phyloP scores from a whole-genome alignment of 1,284 basidiomycete genomes.

The Irpex rosettiformis region DNA sequence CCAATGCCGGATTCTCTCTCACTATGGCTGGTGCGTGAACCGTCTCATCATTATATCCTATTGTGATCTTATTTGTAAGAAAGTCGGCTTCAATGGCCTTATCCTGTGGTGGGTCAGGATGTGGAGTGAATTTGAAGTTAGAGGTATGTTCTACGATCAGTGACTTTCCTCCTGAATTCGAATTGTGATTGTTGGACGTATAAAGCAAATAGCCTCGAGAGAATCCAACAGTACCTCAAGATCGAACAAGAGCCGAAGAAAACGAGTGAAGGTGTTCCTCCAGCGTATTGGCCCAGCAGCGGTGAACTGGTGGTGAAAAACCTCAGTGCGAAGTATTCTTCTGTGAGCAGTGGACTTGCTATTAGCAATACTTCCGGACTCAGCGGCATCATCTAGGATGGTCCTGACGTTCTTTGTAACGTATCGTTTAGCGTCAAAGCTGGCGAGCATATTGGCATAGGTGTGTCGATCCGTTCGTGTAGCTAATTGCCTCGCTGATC shows the following conservation, averaged over 20 bases:
- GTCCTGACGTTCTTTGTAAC: constrained; percentile 46
- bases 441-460: constrained; percentile 55
- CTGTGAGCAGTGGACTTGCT: neutral
- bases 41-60: neutral
- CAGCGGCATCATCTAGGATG: constrained; percentile 22
- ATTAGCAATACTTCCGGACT: neutral
- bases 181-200: neutral
- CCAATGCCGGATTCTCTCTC: constrained; percentile 46
- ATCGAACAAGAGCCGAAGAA: constrained; percentile 70
- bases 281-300: constrained; percentile 77
- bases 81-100: constrained; percentile 51
- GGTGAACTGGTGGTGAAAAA: constrained; percentile 64
- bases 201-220: constrained; percentile 41
- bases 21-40: constrained; percentile 38
- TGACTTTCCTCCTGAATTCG: neutral
- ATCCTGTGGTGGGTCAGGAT: constrained; percentile 54
- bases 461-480: constrained; percentile 8
- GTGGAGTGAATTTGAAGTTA: constrained; percentile 60
- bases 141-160: constrained; percentile 37
- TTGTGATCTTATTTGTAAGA: too few species aligned
- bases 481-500: neutral
- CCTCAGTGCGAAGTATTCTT: constrained; percentile 34
- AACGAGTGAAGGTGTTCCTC: constrained; percentile 50
- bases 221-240: constrained; percentile 65
- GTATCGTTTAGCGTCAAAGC: constrained; percentile 44